A percentile compares a stretch with the other conserved stretches of the same genome.
phyloP scores from a whole-genome alignment of 768 basidiomycete genomes.

The Lentinula raphanica region DNA sequence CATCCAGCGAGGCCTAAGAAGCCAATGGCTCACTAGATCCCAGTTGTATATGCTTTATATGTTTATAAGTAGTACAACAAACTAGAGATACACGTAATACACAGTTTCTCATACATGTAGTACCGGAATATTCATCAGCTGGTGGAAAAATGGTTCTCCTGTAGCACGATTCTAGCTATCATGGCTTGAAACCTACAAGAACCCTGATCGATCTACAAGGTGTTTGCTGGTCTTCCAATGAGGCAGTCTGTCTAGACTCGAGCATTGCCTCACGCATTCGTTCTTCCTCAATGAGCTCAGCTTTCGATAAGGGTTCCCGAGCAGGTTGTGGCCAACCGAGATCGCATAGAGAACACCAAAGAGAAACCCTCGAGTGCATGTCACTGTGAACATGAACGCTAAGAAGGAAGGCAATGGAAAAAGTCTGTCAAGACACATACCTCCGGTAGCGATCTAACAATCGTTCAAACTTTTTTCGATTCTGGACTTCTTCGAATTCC shows the following conservation, averaged over 20 bases:
- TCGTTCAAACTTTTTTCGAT: conserved; percentile 53
- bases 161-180: not conserved
- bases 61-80: not conserved
- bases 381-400: conserved; percentile 35
- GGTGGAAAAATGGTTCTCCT: not conserved
- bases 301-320: conserved; percentile 61
- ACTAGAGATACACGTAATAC: not conserved
- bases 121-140: not conserved
- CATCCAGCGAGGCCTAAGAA: too few relatives aligned
- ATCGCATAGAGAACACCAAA: conserved; percentile 59
- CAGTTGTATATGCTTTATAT: too few relatives aligned
- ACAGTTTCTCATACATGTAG: not conserved
- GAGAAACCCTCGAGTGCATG: conserved; percentile 57
- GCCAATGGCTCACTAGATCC: too few relatives aligned
- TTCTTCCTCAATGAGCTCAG: conserved; percentile 65
- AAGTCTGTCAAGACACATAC: conserved; percentile 27
- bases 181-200: conserved; percentile 55
- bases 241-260: conserved; percentile 48
- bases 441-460: conserved; percentile 52
- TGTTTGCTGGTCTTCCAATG: conserved; percentile 44
- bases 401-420: not conserved
- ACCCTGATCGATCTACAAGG: conserved; percentile 58
- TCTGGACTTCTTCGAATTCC: conserved; percentile 52
- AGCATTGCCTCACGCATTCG: conserved; percentile 56
- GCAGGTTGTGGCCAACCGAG: conserved; percentile 56